Evolutionary conservation across 257 asterid species (phyloP).

Genomic region (Fraxinus anomala): DNA sequence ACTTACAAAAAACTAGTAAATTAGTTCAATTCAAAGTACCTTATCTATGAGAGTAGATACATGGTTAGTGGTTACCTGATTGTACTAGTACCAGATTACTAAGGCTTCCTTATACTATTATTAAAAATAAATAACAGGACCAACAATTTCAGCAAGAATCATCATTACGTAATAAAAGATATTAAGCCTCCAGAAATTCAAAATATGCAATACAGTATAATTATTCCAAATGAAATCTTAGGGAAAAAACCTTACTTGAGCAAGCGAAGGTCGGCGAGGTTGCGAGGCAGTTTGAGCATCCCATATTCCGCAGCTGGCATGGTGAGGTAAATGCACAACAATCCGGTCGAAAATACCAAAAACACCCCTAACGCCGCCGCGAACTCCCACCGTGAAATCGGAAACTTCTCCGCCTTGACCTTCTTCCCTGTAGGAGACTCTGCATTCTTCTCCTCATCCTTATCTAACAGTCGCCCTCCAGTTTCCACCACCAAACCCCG

Average conservation of each 20-base stretch:
- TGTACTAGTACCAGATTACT: not conserved
- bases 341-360: slow-evolving; percentile 53
- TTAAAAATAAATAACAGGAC: not conserved
- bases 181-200: not conserved
- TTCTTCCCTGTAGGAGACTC: slow-evolving; percentile 70
- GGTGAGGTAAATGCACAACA: slow-evolving; percentile 69
- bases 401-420: slow-evolving; percentile 53
- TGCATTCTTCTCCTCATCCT: slow-evolving; percentile 53
- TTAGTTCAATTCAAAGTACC: not conserved
- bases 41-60: not conserved
- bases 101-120: too few relatives aligned
- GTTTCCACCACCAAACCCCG: slow-evolving; percentile 65
- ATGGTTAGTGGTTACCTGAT: not conserved
- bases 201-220: not conserved
- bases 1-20: not conserved
- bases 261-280: slow-evolving; percentile 76
- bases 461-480: slow-evolving; percentile 41
- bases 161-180: not conserved
- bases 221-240: not conserved
- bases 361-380: slow-evolving; percentile 69
- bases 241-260: slow-evolving; percentile 43
- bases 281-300: slow-evolving; percentile 79
- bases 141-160: slow-evolving; percentile 7
- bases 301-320: slow-evolving; percentile 82
- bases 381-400: slow-evolving; percentile 74